Conservation (phyloP, 2,329 filamentous ascomycete species). For the Colletotrichum aenigma region DNA sequence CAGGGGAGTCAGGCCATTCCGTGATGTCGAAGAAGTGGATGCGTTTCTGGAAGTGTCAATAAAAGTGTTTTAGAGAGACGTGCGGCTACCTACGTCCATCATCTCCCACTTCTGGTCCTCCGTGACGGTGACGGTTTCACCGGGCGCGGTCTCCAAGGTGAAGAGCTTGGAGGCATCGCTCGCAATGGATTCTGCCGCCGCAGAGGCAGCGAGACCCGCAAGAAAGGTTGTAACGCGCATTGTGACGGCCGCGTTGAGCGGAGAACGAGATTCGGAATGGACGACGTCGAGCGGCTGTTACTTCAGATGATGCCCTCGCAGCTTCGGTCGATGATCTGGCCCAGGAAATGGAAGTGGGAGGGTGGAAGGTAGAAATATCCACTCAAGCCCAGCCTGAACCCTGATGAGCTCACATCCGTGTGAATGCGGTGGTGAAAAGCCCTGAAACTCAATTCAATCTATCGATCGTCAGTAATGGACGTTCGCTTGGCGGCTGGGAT, state of each 20-base stretch:
- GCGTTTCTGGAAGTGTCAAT: constrained; percentile 11
- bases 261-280: background rate
- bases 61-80: rapidly evolving
- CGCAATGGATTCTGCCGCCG: constrained; percentile 7
- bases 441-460: background rate
- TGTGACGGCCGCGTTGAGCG: background rate
- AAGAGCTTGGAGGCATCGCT: constrained; percentile 20
- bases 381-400: background rate
- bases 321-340: background rate
- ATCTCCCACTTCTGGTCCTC: constrained; percentile 28
- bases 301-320: background rate
- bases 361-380: background rate
- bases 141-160: constrained; percentile 25
- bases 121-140: constrained; percentile 25
- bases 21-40: constrained; percentile 29
- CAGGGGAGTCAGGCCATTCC: constrained; percentile 21
- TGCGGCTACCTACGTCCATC: constrained; percentile 22
- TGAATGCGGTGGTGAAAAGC: background rate
- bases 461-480: background rate
- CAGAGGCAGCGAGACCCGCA: constrained; percentile 22
- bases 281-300: background rate
- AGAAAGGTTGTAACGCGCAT: constrained; percentile 24
- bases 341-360: background rate
- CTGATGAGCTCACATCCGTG: background rate
- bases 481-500: background rate